Evolutionary conservation across 805 yeast genomes (phyloP).

Genomic region (Tetrapisispora iriomotensis): DNA sequence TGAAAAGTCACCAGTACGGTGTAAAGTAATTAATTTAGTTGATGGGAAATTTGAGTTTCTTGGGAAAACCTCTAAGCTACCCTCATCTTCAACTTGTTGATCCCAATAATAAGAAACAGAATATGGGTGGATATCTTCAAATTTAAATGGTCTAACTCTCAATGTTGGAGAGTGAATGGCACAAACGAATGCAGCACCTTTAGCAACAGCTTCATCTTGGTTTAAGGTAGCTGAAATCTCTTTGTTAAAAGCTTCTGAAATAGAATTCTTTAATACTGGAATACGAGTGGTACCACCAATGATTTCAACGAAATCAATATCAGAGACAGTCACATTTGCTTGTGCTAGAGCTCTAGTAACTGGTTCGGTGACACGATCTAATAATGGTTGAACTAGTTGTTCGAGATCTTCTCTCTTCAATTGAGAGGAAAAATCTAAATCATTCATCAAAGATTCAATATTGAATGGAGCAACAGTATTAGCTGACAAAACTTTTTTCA

Average conservation of each 20-base stretch:
- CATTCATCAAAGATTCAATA: conserved; percentile 95
- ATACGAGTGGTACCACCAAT: conserved; percentile 99
- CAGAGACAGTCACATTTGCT: conserved; percentile 63
- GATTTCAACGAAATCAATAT: conserved; percentile 84
- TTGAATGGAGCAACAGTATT: conserved; percentile 89
- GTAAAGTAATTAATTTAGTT: conserved; percentile 88
- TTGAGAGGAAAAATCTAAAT: conserved; percentile 86
- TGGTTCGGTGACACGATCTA: conserved; percentile 68
- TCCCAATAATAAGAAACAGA: conserved; percentile 95
- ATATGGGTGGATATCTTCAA: conserved; percentile 86
- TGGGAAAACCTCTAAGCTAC: conserved; percentile 95
- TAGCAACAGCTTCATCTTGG: conserved; percentile 98
- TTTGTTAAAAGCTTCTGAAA: conserved; percentile 63
- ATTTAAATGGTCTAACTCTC: conserved; percentile 97
- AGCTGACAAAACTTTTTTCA: conserved; percentile 95
- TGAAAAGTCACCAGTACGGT: conserved; percentile 82
- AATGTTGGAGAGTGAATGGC: conserved; percentile 98
- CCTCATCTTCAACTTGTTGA: conserved; percentile 81
- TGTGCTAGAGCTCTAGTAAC: conserved; percentile 70
- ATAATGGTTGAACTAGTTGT: conserved; percentile 73
- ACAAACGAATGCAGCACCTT: conserved; percentile 98
- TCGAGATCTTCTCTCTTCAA: conserved; percentile 88
- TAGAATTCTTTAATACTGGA: conserved; percentile 78
- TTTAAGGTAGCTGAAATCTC: conserved; percentile 87
- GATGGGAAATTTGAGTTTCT: conserved; percentile 87